Conservation (phyloP, 768 basidiomycete species). For the Fistulinella prunicolor region DNA sequence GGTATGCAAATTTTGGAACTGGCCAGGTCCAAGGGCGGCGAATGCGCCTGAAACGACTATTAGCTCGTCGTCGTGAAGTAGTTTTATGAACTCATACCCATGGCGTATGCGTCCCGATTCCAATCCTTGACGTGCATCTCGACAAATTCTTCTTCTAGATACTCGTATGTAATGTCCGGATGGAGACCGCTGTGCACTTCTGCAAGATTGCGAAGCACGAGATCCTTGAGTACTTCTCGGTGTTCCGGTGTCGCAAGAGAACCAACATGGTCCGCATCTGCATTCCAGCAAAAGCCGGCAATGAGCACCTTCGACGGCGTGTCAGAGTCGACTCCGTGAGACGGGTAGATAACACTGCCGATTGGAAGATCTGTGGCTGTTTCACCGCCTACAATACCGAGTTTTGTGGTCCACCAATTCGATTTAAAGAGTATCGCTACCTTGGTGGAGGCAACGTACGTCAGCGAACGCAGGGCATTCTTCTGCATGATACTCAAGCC, state of each 20-base stretch:
- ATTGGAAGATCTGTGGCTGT: conserved; percentile 41
- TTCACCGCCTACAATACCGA: conserved; percentile 44
- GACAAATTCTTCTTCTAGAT: conserved; percentile 17
- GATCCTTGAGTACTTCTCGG: conserved; percentile 23
- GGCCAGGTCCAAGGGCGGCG: conserved; percentile 40
- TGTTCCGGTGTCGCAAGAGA: conserved; percentile 26
- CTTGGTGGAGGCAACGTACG: conserved; percentile 40
- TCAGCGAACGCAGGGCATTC: conserved; percentile 38
- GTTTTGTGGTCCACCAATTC: no score
- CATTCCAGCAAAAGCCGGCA: conserved; percentile 41
- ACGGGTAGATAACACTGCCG: conserved; percentile 45
- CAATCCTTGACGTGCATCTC: conserved; percentile 35
- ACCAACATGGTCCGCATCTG: conserved; percentile 38
- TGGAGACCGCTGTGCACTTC: conserved; percentile 13
- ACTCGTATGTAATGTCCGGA: conserved; percentile 12
- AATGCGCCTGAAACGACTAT: conserved; percentile 31
- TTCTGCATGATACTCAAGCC: conserved; percentile 29
- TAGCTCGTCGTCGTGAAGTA: not conserved
- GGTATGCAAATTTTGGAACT: conserved; percentile 34
- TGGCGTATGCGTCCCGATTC: conserved; percentile 29
- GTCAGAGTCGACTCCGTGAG: conserved; percentile 30
- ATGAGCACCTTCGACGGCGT: conserved; percentile 33
- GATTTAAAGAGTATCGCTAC: conserved; percentile 43
- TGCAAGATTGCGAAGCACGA: no score
- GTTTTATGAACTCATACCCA: conserved; percentile 31